These are phyloP conservation scores for Whalleya microplaca DNA, from an alignment of 2,329 filamentous ascomycete species.

Conservation along the genomic window DNA sequence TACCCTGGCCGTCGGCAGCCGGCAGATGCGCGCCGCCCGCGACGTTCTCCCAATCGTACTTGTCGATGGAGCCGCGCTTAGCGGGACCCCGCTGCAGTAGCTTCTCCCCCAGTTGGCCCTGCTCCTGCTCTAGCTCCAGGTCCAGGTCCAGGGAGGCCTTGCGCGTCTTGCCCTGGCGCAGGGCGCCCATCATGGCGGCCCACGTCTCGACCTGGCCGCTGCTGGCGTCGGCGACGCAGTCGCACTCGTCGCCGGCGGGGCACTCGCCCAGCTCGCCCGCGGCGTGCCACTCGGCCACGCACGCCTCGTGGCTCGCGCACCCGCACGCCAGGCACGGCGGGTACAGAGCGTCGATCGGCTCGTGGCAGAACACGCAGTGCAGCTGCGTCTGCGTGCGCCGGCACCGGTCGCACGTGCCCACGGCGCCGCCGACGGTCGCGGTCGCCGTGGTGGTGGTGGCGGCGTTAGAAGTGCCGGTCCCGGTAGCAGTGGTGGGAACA, in stretches of 20 bases:
- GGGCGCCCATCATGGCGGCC: conserved; percentile 56
- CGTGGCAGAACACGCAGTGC: conserved; percentile 64
- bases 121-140: no score
- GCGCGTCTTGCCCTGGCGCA: conserved; percentile 42
- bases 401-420: conserved; percentile 52
- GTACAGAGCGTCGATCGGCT: conserved; percentile 63
- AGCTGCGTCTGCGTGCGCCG: conserved; percentile 60
- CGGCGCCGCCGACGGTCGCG: conserved; percentile 44
- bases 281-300: conserved; percentile 62
- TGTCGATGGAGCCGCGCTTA: conserved; percentile 34
- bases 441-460: conserved; percentile 47
- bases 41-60: conserved; percentile 44
- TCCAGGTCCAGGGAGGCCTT: conserved; percentile 28
- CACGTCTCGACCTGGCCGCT: conserved; percentile 64
- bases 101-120: no score
- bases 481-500: neutral
- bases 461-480: no score
- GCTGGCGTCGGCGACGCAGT: conserved; percentile 60
- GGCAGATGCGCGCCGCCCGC: conserved; percentile 32
- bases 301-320: conserved; percentile 63
- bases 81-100: conserved; percentile 9
- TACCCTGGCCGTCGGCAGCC: conserved; percentile 34
- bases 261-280: conserved; percentile 60
- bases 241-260: conserved; percentile 67
- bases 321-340: conserved; percentile 65